Evolutionary conservation across 371 early-diverging fungal genomes (phyloP).

Genomic region (Mortierella sp.): DNA sequence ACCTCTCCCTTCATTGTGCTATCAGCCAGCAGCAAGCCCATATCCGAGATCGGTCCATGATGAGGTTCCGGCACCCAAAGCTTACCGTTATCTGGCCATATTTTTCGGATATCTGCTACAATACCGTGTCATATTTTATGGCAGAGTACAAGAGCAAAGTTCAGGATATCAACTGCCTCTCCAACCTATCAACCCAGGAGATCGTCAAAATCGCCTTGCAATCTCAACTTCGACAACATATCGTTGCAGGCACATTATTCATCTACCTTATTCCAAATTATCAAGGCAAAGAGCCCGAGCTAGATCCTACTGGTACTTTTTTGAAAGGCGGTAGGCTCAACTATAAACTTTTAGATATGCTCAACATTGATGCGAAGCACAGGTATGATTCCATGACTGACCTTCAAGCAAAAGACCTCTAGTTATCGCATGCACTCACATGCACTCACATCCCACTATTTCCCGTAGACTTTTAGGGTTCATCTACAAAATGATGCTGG

Average conservation of each 20-base stretch:
- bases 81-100: constrained; percentile 75
- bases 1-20: constrained; percentile 81
- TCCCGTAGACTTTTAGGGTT: constrained; percentile 70
- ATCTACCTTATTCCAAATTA: constrained; percentile 78
- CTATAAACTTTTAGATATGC: constrained; percentile 74
- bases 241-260: constrained; percentile 83
- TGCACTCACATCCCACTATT: not conserved
- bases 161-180: constrained; percentile 60
- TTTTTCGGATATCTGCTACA: constrained; percentile 65
- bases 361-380: constrained; percentile 81
- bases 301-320: constrained; percentile 72
- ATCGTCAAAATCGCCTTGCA: constrained; percentile 79
- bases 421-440: not conserved
- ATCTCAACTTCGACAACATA: constrained; percentile 76
- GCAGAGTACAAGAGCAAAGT: constrained; percentile 64
- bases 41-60: constrained; percentile 75
- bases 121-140: constrained; percentile 66
- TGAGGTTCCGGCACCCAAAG: constrained; percentile 82
- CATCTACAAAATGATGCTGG: constrained; percentile 87
- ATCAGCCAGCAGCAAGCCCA: constrained; percentile 74
- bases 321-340: constrained; percentile 78
- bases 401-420: not conserved
- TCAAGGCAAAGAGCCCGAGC: constrained; percentile 63
- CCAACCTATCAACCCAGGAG: constrained; percentile 71
- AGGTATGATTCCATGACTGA: constrained; percentile 47